Evolutionary conservation across 805 yeast species (phyloP).

Genomic region (Wickerhamiella galacta): DNA sequence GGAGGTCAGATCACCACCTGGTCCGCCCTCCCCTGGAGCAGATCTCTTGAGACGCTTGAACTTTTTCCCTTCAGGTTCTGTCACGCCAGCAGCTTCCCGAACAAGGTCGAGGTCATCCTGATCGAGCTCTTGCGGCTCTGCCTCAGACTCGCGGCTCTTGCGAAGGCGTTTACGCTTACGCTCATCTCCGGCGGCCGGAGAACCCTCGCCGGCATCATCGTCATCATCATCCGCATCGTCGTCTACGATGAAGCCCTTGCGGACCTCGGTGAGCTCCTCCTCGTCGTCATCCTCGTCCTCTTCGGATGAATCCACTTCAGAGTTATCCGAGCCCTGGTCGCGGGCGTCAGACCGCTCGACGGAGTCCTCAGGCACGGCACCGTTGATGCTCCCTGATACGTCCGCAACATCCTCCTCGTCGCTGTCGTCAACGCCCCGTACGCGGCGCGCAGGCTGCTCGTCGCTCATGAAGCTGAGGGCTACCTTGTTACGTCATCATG

Average conservation of each 20-base stretch:
- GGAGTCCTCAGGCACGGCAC: slow-evolving; percentile 21
- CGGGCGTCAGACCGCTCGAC: slow-evolving; percentile 30
- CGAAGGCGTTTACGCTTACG: slow-evolving; percentile 11
- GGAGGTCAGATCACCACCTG: slow-evolving; percentile 30
- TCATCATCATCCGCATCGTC: slow-evolving; percentile 63
- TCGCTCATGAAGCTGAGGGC: slow-evolving; percentile 1
- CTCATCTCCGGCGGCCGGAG: slow-evolving; percentile 13
- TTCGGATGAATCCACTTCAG: slow-evolving; percentile 55
- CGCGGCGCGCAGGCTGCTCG: slow-evolving; percentile 1
- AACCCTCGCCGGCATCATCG: slow-evolving; percentile 15
- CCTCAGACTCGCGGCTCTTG: slow-evolving; percentile 9
- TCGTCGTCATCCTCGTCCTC: slow-evolving; percentile 91
- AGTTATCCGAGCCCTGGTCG: slow-evolving; percentile 26
- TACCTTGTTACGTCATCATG: too few relatives aligned
- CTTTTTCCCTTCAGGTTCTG: slow-evolving; percentile 25
- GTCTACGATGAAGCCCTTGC: slow-evolving; percentile 89
- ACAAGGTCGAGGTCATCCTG: slow-evolving; percentile 90
- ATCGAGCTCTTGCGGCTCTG: slow-evolving; percentile 37
- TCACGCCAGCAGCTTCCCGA: slow-evolving; percentile 68
- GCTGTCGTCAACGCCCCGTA: slow-evolving; percentile 9
- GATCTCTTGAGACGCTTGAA: slow-evolving; percentile 79
- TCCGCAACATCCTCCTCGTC: slow-evolving; percentile 11
- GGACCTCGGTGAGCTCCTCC: slow-evolving; percentile 66
- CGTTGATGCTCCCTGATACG: slow-evolving; percentile 2
- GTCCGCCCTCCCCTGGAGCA: slow-evolving; percentile 24